Conservation (phyloP, 2,329 filamentous ascomycete species). For the Phyllosticta ampelicida region DNA sequence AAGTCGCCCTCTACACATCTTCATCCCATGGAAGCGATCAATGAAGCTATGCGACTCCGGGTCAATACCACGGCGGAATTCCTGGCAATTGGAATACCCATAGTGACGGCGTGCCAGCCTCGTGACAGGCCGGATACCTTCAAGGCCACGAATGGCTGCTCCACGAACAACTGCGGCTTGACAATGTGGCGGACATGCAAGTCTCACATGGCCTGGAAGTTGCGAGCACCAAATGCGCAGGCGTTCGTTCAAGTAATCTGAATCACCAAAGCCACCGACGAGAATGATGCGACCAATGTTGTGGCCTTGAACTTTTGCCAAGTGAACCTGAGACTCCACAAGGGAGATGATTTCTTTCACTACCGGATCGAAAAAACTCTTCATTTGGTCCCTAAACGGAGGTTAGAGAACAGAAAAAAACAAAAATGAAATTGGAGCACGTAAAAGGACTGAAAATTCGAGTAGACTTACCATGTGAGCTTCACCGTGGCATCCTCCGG, state of each 20-base stretch:
- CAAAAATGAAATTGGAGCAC: no score
- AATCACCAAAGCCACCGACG: constrained; percentile 73
- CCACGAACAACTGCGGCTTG: background rate
- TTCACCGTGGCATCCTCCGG: constrained; percentile 1
- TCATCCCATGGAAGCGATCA: background rate
- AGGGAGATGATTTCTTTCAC: constrained; percentile 43
- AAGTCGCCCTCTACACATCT: background rate
- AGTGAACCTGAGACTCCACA: constrained; percentile 33
- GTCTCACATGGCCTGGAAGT: background rate
- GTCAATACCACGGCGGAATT: background rate
- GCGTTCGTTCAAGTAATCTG: constrained; percentile 58
- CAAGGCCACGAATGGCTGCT: background rate
- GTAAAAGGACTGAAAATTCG: no score
- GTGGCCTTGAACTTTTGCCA: constrained; percentile 29
- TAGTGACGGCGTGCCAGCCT: background rate
- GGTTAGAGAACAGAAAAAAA: background rate
- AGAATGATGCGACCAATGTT: constrained; percentile 54
- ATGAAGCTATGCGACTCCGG: background rate
- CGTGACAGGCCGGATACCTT: background rate
- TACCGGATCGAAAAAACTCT: constrained; percentile 65
- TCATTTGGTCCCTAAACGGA: constrained; percentile 38
- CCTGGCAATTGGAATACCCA: background rate
- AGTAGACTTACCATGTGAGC: background rate
- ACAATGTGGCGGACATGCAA: background rate
- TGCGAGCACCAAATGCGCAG: constrained; percentile 28